Evolutionary conservation across 2,329 filamentous ascomycete species (phyloP).

Genomic region (Neonectria sp.): DNA sequence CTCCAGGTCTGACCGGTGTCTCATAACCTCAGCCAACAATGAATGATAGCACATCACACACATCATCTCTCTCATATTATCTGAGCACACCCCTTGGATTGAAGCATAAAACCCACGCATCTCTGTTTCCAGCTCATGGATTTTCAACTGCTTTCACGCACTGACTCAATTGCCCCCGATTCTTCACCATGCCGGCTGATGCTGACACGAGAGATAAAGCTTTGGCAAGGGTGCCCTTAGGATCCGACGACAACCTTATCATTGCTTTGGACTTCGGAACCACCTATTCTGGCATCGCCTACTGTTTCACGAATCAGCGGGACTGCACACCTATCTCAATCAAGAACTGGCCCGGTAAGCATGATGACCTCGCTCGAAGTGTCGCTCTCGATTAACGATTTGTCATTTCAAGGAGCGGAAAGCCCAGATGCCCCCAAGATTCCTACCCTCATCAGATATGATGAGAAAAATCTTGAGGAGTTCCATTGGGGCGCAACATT

Average conservation of each 20-base stretch:
- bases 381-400: neutral
- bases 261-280: constrained; percentile 39
- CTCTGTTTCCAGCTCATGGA: neutral
- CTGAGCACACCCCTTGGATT: neutral
- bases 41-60: neutral
- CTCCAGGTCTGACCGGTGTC: too few relatives aligned
- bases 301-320: constrained; percentile 31
- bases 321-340: constrained; percentile 31
- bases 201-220: neutral
- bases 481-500: constrained; percentile 35
- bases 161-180: neutral
- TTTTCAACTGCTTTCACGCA: neutral
- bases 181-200: constrained; percentile 24
- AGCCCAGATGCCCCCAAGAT: constrained; percentile 34
- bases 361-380: neutral
- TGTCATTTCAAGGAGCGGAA: constrained; percentile 14
- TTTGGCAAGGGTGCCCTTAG: neutral
- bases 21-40: neutral
- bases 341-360: constrained; percentile 39
- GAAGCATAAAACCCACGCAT: neutral
- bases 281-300: constrained; percentile 36
- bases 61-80: neutral
- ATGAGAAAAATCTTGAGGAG: neutral
- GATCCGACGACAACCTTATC: constrained; percentile 28
- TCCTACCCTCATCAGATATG: constrained; percentile 39